These are phyloP conservation scores for Komagataella mondaviorum DNA, from an alignment of 805 yeast species.

Conservation along the genomic window DNA sequence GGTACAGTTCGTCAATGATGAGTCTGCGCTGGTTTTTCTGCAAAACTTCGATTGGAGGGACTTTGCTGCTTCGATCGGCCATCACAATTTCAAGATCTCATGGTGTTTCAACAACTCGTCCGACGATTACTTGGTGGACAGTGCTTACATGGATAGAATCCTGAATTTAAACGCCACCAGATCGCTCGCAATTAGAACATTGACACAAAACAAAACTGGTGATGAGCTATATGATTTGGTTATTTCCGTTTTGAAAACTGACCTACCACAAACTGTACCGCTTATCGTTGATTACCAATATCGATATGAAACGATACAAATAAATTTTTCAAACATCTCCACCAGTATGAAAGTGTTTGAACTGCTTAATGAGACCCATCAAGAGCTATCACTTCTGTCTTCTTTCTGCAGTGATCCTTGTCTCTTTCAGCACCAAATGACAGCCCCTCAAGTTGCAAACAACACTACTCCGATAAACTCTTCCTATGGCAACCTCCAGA, in stretches of 20 bases:
- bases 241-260: not conserved
- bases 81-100: not conserved
- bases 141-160: not conserved
- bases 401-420: not conserved
- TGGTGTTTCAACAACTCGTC: not conserved
- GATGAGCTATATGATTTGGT: not conserved
- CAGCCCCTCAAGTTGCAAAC: not conserved
- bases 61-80: not conserved
- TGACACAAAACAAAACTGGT: not conserved
- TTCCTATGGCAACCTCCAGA: constrained; percentile 20
- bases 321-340: not conserved
- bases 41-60: not conserved
- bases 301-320: not conserved
- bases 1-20: constrained; percentile 13
- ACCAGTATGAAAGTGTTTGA: not conserved
- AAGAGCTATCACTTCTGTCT: not conserved
- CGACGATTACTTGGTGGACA: not conserved
- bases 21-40: constrained; percentile 6
- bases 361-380: not conserved
- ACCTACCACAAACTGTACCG: not conserved
- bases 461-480: not conserved
- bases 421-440: not conserved
- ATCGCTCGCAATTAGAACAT: not conserved
- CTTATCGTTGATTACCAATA: not conserved
- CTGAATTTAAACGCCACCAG: not conserved